These are phyloP conservation scores for Microsporum canis DNA, from an alignment of 2,329 filamentous ascomycete genomes.

Conservation along the genomic window DNA sequence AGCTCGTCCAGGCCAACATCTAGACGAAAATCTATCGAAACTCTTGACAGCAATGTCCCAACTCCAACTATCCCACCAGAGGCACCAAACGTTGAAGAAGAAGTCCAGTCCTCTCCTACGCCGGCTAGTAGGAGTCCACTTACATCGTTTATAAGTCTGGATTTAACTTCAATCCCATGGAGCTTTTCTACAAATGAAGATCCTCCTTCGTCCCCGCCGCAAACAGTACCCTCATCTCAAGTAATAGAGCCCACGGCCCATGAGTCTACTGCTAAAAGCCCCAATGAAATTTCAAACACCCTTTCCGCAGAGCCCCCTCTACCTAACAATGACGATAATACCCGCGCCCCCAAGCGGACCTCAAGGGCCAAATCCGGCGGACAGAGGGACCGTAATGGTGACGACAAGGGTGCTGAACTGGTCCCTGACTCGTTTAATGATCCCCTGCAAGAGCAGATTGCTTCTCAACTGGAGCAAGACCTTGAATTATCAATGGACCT, in stretches of 20 bases:
- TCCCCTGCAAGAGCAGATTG: conserved; percentile 34
- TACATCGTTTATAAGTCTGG: conserved; percentile 6
- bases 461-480: conserved; percentile 37
- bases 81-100: conserved; percentile 33
- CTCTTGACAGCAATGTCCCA: conserved; percentile 23
- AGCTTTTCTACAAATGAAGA: conserved; percentile 17
- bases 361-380: neutral
- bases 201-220: conserved; percentile 27
- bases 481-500: conserved; percentile 30
- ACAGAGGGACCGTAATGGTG: neutral
- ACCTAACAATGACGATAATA: neutral
- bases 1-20: conserved; percentile 36
- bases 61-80: conserved; percentile 29
- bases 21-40: conserved; percentile 16
- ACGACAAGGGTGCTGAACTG: neutral
- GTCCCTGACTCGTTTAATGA: conserved; percentile 29
- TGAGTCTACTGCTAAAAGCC: neutral
- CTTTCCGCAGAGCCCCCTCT: neutral
- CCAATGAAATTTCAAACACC: neutral
- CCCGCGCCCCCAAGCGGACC: neutral
- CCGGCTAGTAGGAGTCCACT: conserved; percentile 28
- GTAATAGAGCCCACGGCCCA: neutral
- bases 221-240: neutral
- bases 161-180: conserved; percentile 9
- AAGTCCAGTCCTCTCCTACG: conserved; percentile 43